Base-by-base conservation (phyloP, 495 filamentous ascomycete genomes). In the Glutinoglossum americanum region DNA sequence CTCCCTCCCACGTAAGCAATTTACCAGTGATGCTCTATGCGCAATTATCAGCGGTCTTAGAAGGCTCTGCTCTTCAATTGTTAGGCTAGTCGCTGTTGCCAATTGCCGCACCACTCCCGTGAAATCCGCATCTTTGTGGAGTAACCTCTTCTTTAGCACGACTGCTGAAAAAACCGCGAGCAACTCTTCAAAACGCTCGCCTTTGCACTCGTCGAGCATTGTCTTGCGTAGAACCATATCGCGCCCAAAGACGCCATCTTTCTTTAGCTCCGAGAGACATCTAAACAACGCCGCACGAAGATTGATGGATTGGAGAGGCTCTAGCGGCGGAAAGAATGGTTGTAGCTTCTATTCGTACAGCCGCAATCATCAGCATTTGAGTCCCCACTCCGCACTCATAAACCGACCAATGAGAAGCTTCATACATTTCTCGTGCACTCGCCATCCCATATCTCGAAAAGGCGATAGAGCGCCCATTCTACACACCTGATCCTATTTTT, bases 191-290 rank as follows among this genome's bases (percentile, higher is more conserved):
- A 87, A 75, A 60, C 85, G 77, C 59, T 87, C 85, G 32, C 85
- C 86, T 61, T 81, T 85, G 70, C 89, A 95, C 60, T 95, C 87
- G 66, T 95, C 89, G 57, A 95, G 71, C 85, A 93, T 90, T 0
- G 84, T 87, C 69, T 90, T 94, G 45, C 89, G 79, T 41, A 94
- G 69, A 4, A 87, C 78, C 0, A 76, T 75, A 65, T 93, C 87
- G 54, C 82, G 76, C 10, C 85, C 84, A 21, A 94, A 71, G 0
- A 85, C 74, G 10, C 86, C 87, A 75, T 80, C 85, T 69, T 88
- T 93, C 74, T 93, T 94, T 54, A 85, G 72, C 32, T 88, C 82
- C 58, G 84, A 82, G 39, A 95, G 73, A 51, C 74, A 75, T 61
- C 85, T 75, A 61, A 86, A 87, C n/a, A 94, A 71, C 25, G 87